Evolutionary conservation across 148 eudicot genomes (phyloP), one percentile per base, ranked within the genome.

Genomic region (Salicornia ramosissima): DNA sequence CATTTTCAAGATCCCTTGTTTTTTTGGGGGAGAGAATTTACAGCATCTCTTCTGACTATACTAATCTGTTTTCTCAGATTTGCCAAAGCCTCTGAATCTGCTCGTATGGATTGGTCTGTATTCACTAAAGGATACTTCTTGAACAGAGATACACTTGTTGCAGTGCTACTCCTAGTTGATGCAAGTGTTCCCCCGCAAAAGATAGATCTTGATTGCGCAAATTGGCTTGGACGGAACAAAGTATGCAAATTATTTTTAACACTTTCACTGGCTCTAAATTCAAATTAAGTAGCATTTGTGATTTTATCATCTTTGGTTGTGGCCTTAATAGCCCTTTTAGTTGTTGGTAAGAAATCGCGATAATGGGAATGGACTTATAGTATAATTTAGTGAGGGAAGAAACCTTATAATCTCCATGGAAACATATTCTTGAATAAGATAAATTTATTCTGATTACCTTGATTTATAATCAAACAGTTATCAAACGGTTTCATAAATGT

Each of bases 181-280:
- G 96, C 96, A n/a, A 94, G 99, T 82, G 97, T 91, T 68, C 99
- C 99, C 30, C 97, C 99, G 52, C 93, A 91, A 65, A 88, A 87
- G 76, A 91, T 94, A 54, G 99, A 94, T 83, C 93, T 94, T 26
- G 97, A 94, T 73, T 90, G 99, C 83, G 96, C 97, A 51, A 88
- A 94, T 79, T 94, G 99, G 99, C 99, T 94, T 66, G 97, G 96
- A 9, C 85, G 99, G 67, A 89, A 86, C 70, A 77, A 91, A 73
- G 99, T 94, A 89, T 60, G 15, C 47, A 18, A 39, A 8, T 46
- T 5, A 28, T 59, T 4, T 46, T 75, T 55, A 40, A 7, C 31
- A 10, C 47, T 67, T 68, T 11, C 36, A 21, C 47, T 56, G 10
- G 6, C 2, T 16, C 9, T 49, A n/a, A n/a, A n/a, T n/a, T n/a